phyloP scores from a whole-genome alignment of 306 rosid genomes.

The Comarum palustre region DNA sequence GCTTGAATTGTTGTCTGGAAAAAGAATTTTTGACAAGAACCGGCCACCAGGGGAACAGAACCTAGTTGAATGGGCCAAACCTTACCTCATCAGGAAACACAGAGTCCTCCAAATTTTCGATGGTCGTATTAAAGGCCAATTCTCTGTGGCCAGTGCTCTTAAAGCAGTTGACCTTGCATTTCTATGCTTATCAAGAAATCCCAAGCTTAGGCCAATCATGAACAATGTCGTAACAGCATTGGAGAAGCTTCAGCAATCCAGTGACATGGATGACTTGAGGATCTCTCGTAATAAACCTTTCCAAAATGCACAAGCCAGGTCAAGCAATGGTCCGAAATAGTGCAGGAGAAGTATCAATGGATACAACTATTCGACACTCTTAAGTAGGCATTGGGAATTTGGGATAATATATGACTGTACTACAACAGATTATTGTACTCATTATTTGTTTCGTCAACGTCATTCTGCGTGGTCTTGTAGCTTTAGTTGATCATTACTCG shows the following conservation, averaged over 20 bases:
- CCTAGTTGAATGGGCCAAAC: slow-evolving; percentile 86
- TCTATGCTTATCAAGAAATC: slow-evolving; percentile 64
- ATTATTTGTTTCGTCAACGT: too few species aligned
- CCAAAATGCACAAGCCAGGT: slow-evolving; percentile 23
- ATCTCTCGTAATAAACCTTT: slow-evolving; percentile 23
- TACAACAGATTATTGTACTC: too few species aligned
- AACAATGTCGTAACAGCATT: slow-evolving; percentile 56
- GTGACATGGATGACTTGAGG: slow-evolving; percentile 21
- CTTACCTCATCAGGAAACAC: slow-evolving; percentile 71
- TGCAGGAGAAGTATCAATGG: slow-evolving; percentile 26
- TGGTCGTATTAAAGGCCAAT: slow-evolving; percentile 70
- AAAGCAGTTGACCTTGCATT: slow-evolving; percentile 58
- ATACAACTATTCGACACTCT: slow-evolving; percentile 22
- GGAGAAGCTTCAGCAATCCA: slow-evolving; percentile 56
- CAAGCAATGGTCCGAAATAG: slow-evolving; percentile 31
- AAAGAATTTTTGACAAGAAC: slow-evolving; percentile 69
- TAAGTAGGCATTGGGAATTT: too few species aligned
- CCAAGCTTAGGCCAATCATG: slow-evolving; percentile 77
- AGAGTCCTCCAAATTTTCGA: slow-evolving; percentile 67
- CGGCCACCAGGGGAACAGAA: slow-evolving; percentile 72
- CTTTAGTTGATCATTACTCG: too few species aligned
- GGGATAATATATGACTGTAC: too few species aligned
- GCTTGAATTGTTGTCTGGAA: slow-evolving; percentile 78
- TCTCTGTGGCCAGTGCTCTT: slow-evolving; percentile 50
- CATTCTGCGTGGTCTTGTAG: too few species aligned